These are phyloP conservation scores for Cryptococcus jaspeensis DNA, from an alignment of 1,284 basidiomycete species.

Conservation along the genomic window DNA sequence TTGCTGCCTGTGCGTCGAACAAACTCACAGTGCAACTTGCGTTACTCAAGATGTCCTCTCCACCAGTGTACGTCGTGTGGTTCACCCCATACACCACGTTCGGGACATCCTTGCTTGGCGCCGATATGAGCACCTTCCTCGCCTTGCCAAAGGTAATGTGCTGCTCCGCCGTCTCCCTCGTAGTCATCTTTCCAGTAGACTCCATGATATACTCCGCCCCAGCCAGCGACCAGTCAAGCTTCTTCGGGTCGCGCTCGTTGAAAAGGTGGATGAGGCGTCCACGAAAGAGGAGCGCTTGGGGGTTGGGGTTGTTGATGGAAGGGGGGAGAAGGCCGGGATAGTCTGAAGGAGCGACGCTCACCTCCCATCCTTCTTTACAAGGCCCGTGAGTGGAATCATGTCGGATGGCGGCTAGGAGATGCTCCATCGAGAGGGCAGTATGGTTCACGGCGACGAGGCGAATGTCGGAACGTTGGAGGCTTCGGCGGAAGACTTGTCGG, in stretches of 20 bases:
- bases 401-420: conserved; percentile 46
- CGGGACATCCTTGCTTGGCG: conserved; percentile 46
- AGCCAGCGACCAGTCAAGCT: conserved; percentile 46
- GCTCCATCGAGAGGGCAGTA: conserved; percentile 48
- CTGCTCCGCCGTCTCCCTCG: conserved; percentile 41
- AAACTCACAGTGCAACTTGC: conserved; percentile 49
- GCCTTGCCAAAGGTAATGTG: conserved; percentile 46
- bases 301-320: conserved; percentile 33
- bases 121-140: conserved; percentile 53
- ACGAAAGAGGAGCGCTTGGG: conserved; percentile 40
- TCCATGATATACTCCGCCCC: conserved; percentile 51
- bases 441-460: conserved; percentile 52
- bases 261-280: conserved; percentile 49
- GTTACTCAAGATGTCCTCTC: conserved; percentile 49
- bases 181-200: conserved; percentile 49
- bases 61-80: conserved; percentile 38
- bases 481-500: conserved; percentile 3
- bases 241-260: conserved; percentile 44
- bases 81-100: conserved; percentile 53
- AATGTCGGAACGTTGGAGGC: conserved; percentile 35
- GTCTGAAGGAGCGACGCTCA: conserved; percentile 34
- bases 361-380: conserved; percentile 24
- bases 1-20: neutral
- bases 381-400: conserved; percentile 52
- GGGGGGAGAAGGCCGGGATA: conserved; percentile 38